Evolutionary conservation across 2,329 filamentous ascomycete genomes (phyloP), one percentile per base, ranked within the genome.

Genomic region (Tolypocladium cylindrosporum): DNA sequence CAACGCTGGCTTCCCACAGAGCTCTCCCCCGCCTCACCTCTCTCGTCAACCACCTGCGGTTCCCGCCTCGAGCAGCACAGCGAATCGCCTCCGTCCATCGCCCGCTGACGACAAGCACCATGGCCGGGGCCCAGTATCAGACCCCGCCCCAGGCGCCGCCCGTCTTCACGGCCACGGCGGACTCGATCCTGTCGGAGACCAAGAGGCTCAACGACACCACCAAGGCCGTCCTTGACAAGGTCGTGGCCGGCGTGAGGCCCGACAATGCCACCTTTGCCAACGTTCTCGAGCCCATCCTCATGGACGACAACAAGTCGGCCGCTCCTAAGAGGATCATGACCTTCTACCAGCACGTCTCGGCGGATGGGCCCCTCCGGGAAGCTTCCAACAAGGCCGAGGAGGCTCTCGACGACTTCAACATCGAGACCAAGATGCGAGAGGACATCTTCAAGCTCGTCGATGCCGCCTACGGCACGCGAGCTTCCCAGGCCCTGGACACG

Each of bases 301-400:
- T 84, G 55, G 88, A 89, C 66, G 88, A 91, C 74, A 89, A 92
- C 71, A 68, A 77, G 48, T 77, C 81, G 63, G 77, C 78, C 1
- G 76, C 89, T 34, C 77, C 80, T 61, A 74, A 79, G 54, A 79
- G 85, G 60, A 91, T 91, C 62, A 74, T 92, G 56, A 85, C 85
- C 62, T 92, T 94, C 74, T 93, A 92, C 72, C 87, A 91, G 68
- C 86, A 89, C 62, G 88, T 93, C 4, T 91, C 87, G 21, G 81
- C 80, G 0, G 79, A 90, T 66, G 79, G 81, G 61, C 80, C 79
- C 57, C 77, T 94, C 53, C 83, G 90, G 41, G 85, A 91, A 74
- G 88, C 89, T 16, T 90, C 87, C 3, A 88, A 85, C 61, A 84
- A 91, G 68, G 87, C 89, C 0, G 86, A 91, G 69, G 86, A 87